These are phyloP conservation scores for Suhomyces wounanorum DNA, from an alignment of 1,139 yeast species.

Conservation along the genomic window DNA sequence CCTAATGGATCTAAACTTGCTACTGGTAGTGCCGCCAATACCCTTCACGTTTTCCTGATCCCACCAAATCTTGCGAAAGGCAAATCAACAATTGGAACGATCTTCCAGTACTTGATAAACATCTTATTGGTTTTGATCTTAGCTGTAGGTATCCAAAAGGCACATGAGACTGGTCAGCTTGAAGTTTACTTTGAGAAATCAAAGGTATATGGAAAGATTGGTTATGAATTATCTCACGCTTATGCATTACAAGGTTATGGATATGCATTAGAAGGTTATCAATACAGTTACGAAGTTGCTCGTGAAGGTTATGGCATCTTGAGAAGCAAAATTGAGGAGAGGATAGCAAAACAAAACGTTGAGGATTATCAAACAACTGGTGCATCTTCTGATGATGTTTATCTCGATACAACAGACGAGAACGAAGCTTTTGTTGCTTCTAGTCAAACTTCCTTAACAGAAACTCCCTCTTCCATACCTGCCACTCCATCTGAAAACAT, in stretches of 20 bases:
- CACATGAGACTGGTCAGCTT: constrained; percentile 41
- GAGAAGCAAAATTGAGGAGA: constrained; percentile 42
- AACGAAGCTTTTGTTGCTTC: constrained; percentile 3
- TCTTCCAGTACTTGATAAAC: constrained; percentile 42
- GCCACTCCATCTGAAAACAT: constrained; percentile 7
- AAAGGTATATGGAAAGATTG: constrained; percentile 22
- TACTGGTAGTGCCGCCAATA: constrained; percentile 79
- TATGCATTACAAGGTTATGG: constrained; percentile 20
- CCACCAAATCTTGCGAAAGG: constrained; percentile 55
- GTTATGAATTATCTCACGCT: constrained; percentile 30
- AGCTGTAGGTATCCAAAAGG: constrained; percentile 45
- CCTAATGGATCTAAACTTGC: constrained; percentile 71
- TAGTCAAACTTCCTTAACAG: neutral
- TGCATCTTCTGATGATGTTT: neutral
- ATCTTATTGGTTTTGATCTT: constrained; percentile 50
- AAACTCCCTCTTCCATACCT: constrained; percentile 1
- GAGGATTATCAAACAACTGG: constrained; percentile 4
- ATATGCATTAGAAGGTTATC: neutral
- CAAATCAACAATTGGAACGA: constrained; percentile 44
- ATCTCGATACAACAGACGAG: constrained; percentile 5
- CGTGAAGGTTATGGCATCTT: constrained; percentile 24
- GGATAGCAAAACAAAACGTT: constrained; percentile 19
- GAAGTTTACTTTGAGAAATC: constrained; percentile 19
- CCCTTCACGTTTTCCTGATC: constrained; percentile 62
- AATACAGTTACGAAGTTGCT: constrained; percentile 1